Base-by-base conservation (phyloP, 495 filamentous ascomycete species). In the Ramalina peruviana region DNA sequence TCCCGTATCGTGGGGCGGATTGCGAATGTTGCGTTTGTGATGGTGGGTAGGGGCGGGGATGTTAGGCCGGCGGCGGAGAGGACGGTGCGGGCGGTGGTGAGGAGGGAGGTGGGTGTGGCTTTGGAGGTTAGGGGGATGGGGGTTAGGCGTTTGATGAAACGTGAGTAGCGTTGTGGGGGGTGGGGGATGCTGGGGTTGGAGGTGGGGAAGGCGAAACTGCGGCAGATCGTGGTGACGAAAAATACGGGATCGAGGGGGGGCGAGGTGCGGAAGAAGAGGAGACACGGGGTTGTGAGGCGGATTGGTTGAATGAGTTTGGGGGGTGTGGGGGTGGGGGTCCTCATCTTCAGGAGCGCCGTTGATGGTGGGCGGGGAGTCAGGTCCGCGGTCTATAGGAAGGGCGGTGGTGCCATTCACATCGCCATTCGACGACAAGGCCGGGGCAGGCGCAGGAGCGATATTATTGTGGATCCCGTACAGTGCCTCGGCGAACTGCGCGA, bases 1-100 rank as follows among this genome's bases (percentile, higher is more conserved):
- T 87, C 83, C 49, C 93, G 79, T 40, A 89, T 74, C 4, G 76
- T 82, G 36, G 88, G 84, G 7, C 89, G 84, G 52, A 99, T 96
- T 19, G 92, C 92, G 59, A 87, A 98, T 86, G 70, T 78, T 46
- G 70, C 66, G 17, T 17, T 72, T 58, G 54, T 84, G 82, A 43
- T 69, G 67, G 16, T 97, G 70, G 23, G 23, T 4, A 25, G 6
- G 23, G 23, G 3, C 4, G 23, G 23, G 23, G 23, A 25, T 2
- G 23, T 25, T 1, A 25, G 23, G 23, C 23, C 23, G 6, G 23
- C 23, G 23, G 23, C 0, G 4, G 23, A 25, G 23, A 25, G 23
- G 23, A 25, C 3, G 23, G 23, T 25, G 23, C 23, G 23, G 3
- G 23, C 23, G 23, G 23, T 25, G 23, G 23, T 4, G 6, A 25